Conservation (phyloP, 1,139 yeast species). For the Debaryomycetaceae sp. region DNA sequence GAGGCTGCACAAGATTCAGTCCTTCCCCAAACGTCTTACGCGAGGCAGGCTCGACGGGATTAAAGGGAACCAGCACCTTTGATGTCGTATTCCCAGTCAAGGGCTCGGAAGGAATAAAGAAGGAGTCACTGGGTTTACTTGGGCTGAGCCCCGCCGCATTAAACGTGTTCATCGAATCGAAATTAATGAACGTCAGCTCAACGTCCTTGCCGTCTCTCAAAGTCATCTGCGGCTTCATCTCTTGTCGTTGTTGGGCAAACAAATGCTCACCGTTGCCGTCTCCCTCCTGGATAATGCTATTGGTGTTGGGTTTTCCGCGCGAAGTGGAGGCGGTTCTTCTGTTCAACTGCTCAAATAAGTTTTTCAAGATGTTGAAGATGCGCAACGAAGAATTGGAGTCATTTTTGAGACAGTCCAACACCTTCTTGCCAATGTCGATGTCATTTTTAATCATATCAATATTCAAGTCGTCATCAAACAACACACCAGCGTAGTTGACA, state of each 20-base stretch:
- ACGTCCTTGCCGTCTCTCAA: conserved; percentile 14
- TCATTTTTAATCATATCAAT: conserved; percentile 67
- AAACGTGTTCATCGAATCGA: conserved; percentile 32
- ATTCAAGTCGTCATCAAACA: conserved; percentile 57
- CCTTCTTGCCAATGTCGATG: conserved; percentile 77
- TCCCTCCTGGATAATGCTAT: conserved; percentile 12
- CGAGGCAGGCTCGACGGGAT: too few relatives aligned
- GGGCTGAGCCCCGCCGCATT: conserved; percentile 7
- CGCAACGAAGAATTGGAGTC: conserved; percentile 75
- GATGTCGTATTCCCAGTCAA: too few relatives aligned
- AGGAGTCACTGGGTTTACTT: conserved; percentile 2
- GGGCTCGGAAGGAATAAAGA: too few relatives aligned
- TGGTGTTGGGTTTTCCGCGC: conserved; percentile 12
- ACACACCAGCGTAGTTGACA: conserved; percentile 42
- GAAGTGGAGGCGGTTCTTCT: conserved; percentile 53
- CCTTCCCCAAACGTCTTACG: too few relatives aligned
- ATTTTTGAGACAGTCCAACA: conserved; percentile 66
- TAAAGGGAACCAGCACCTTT: too few relatives aligned
- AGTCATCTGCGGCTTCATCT: conserved; percentile 2
- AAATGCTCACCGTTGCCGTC: conserved; percentile 4
- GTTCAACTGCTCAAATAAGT: conserved; percentile 77
- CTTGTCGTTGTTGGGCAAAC: conserved; percentile 2
- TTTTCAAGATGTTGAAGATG: conserved; percentile 73
- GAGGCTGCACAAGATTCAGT: too few relatives aligned
- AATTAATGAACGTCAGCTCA: conserved; percentile 28